Percentiles rank a stretch among this genome's conserved stretches.
phyloP scores from a whole-genome alignment of 306 rosid species.

The Begonia fuchsioides region DNA sequence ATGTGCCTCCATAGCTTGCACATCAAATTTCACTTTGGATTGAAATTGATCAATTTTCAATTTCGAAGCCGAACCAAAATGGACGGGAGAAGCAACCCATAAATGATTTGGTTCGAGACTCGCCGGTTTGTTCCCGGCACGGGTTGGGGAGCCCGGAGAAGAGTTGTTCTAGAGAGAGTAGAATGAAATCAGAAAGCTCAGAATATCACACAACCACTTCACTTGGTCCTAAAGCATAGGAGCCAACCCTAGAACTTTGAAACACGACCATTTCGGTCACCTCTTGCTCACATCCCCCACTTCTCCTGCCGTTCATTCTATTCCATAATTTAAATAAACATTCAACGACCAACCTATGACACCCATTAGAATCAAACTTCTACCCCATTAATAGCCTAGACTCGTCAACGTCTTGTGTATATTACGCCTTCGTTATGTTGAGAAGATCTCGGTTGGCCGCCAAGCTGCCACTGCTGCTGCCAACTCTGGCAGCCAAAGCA shows the following conservation, averaged over 20 bases:
- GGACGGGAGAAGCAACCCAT: too few species aligned
- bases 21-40: too few species aligned
- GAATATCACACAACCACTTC: neutral
- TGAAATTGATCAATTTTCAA: too few species aligned
- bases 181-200: constrained; percentile 1
- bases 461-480: constrained; percentile 33
- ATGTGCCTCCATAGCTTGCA: too few species aligned
- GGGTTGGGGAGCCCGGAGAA: too few species aligned
- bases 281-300: neutral
- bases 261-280: neutral
- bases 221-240: neutral
- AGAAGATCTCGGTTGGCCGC: constrained; percentile 20
- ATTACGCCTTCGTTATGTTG: constrained; percentile 9
- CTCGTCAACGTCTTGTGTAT: too few species aligned
- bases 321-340: neutral
- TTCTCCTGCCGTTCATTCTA: neutral
- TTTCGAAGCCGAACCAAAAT: too few species aligned
- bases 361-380: constrained; percentile 1
- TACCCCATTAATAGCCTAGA: neutral
- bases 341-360: neutral
- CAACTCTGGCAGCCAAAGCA: constrained; percentile 76
- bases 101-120: too few species aligned
- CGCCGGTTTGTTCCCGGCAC: too few species aligned
- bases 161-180: too few species aligned
- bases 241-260: constrained; percentile 10